Evolutionary conservation across 495 filamentous ascomycete genomes (phyloP).

Genomic region (Trichoderma virens): DNA sequence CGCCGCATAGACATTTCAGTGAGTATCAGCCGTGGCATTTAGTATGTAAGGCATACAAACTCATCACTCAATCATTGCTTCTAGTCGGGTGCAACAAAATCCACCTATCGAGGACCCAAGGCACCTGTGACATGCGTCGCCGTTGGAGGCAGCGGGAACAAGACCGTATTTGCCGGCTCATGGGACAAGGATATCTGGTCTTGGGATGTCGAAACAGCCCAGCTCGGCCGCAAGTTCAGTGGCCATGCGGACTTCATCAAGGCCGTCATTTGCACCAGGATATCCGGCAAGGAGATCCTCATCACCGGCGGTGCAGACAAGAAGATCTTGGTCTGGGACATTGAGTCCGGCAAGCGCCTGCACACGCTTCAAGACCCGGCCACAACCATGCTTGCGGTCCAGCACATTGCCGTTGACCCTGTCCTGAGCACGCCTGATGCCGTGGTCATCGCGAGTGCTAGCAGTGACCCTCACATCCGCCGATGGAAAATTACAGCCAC

Average conservation of each 20-base stretch:
- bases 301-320: slow-evolving; percentile 84
- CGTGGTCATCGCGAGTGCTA: slow-evolving; percentile 62
- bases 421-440: slow-evolving; percentile 36
- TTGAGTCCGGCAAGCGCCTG: slow-evolving; percentile 55
- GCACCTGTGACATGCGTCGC: slow-evolving; percentile 74
- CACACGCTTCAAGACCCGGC: slow-evolving; percentile 58
- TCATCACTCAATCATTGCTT: neutral
- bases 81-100: slow-evolving; percentile 27
- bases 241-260: slow-evolving; percentile 93
- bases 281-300: slow-evolving; percentile 56
- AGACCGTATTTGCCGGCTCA: slow-evolving; percentile 70
- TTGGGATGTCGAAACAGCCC: slow-evolving; percentile 56
- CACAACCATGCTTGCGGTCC: slow-evolving; percentile 67
- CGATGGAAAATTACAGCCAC: slow-evolving; percentile 51
- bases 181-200: slow-evolving; percentile 92
- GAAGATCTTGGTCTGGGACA: slow-evolving; percentile 77
- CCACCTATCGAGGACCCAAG: slow-evolving; percentile 62
- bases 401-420: slow-evolving; percentile 68
- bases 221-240: slow-evolving; percentile 48
- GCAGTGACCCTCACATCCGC: slow-evolving; percentile 78
- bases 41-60: too few species aligned
- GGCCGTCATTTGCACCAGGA: slow-evolving; percentile 48
- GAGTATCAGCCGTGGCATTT: slow-evolving; percentile 31
- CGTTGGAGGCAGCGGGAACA: slow-evolving; percentile 45
- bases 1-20: slow-evolving; percentile 69